Conservation (phyloP, 2,329 filamentous ascomycete species). For the Xylariaceae sp. region DNA sequence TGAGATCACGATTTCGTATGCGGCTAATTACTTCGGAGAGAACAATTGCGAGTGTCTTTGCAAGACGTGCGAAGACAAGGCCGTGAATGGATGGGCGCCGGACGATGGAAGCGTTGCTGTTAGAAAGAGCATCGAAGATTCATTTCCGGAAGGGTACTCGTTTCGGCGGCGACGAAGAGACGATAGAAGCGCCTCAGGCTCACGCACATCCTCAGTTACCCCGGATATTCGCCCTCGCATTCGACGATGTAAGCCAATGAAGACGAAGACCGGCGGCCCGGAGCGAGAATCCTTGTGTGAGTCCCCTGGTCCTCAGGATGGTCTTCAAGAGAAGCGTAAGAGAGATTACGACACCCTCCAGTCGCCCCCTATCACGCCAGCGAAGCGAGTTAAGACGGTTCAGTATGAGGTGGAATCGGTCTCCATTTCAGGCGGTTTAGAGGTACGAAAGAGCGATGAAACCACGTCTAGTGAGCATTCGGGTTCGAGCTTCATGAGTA, state of each 20-base stretch:
- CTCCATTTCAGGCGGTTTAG: conserved; percentile 29
- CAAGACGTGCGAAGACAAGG: conserved; percentile 70
- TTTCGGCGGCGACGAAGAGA: conserved; percentile 46
- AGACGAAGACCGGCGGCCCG: conserved; percentile 32
- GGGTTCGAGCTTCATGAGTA: conserved; percentile 32
- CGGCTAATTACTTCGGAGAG: conserved; percentile 91
- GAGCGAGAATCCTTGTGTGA: conserved; percentile 35
- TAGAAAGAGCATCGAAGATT: conserved; percentile 51
- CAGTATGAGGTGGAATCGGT: conserved; percentile 31
- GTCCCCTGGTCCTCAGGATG: conserved; percentile 30
- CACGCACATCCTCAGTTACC: conserved; percentile 52
- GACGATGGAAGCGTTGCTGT: conserved; percentile 43
- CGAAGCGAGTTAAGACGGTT: conserved; percentile 44
- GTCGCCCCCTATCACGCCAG: conserved; percentile 52
- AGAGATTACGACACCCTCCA: conserved; percentile 41
- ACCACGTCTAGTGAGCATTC: conserved; percentile 29
- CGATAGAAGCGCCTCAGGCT: conserved; percentile 45
- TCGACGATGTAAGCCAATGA: conserved; percentile 35
- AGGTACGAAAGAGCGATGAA: conserved; percentile 37
- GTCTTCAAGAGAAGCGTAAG: conserved; percentile 37
- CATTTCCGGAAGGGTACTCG: conserved; percentile 45
- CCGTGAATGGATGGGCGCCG: conserved; percentile 77
- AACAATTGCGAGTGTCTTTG: conserved; percentile 95
- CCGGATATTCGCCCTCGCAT: conserved; percentile 51
- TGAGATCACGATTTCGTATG: conserved; percentile 94